Percentiles rank a stretch among this genome's conserved stretches.
Conservation (phyloP, 2,329 filamentous ascomycete species). For the Fusarium equiseti region DNA sequence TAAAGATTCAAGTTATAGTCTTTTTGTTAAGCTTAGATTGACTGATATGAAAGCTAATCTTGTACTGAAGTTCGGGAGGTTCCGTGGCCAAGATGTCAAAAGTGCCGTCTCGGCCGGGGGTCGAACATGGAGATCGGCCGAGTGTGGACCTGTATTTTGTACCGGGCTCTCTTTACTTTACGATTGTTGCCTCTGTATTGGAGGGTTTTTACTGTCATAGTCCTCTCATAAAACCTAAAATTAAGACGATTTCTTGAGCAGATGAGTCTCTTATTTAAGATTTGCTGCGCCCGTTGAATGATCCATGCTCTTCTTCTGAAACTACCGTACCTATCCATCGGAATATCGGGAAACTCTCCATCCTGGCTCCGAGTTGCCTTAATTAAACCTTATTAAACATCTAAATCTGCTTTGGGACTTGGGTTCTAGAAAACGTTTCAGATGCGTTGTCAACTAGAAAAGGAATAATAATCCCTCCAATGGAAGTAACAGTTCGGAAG, state of each 20-base stretch:
- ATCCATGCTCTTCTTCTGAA: constrained; percentile 21
- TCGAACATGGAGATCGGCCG: constrained; percentile 3
- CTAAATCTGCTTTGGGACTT: constrained; percentile 11
- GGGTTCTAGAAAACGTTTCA: constrained; percentile 40
- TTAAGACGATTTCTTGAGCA: neutral
- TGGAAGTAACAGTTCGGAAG: neutral
- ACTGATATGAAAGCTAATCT: neutral
- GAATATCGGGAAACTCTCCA: constrained; percentile 6
- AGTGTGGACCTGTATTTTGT: neutral
- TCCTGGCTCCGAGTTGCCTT: constrained; percentile 20
- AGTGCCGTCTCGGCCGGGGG: constrained; percentile 2
- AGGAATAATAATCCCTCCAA: constrained; percentile 34
- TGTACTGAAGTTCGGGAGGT: neutral
- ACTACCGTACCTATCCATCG: neutral
- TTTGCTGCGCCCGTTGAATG: neutral
- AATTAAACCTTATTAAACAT: constrained; percentile 36
- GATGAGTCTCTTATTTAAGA: neutral
- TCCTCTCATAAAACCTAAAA: neutral
- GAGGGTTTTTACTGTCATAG: neutral
- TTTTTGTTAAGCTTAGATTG: constrained; percentile 4
- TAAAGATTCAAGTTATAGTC: neutral
- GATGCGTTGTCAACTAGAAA: neutral
- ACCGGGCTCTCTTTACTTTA: neutral
- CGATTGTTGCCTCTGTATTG: neutral
- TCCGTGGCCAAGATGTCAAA: neutral